Base-by-base conservation (phyloP, 495 filamentous ascomycete genomes). In the Aspergillus haitiensis region DNA sequence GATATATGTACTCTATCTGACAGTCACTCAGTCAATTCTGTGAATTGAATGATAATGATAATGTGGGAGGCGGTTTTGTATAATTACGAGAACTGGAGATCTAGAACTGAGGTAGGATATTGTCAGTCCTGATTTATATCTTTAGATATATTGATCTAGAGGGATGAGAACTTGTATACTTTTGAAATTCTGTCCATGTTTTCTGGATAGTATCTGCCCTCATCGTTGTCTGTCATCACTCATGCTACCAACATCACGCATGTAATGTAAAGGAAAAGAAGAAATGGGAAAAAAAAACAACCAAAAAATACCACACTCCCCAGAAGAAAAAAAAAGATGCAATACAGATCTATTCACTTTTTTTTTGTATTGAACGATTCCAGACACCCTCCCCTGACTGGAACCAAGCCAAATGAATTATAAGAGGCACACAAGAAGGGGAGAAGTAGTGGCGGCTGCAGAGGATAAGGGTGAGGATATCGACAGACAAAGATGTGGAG, bases 321-420 rank as follows among this genome's bases (percentile, higher is more conserved):
- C n/a, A 59, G 59, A 52, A 62, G 15, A 27, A 27, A 27, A 52
- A 62, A 21, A 10, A 48, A 63, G 40, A 69, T 64, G 66, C 66
- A 69, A 66, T 64, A 69, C 58, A 65, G 51, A 65, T 69, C 63
- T 68, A 68, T 66, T 69, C 64, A 66, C 61, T 69, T 69, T 66
- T 62, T 18, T 34, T 49, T 66, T 62, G 56, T 61, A 36, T 53
- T 44, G 46, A 48, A 55, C 54, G 37, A 37, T 64, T 55, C 60
- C 65, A 61, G 59, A 56, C 58, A 49, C 21, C 56, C 49, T 48
- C 53, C 56, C 35, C 55, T 46, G 56, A 35, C 55, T 56, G 58
- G 55, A 64, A 69, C 52, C 55, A 63, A 56, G 54, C 57, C 61
- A 60, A 64, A 57, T 32, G 60, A 46, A 66, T 58, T 47, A 55